Evolutionary conservation across 164 flowering plant species (phyloP).

Genomic region (Euptelea pleiosperma): DNA sequence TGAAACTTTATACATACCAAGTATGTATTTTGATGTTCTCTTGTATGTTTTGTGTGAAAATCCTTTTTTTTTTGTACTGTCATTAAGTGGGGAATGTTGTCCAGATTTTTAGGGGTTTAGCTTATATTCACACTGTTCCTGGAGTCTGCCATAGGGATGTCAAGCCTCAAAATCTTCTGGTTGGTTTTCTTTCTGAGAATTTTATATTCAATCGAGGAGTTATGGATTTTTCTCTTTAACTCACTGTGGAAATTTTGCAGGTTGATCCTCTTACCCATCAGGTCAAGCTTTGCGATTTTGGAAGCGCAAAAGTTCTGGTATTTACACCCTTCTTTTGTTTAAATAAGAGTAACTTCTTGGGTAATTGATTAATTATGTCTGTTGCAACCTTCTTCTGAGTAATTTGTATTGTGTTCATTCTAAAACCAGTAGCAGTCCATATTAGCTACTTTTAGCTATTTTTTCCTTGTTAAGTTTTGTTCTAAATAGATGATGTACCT

Average conservation of each 20-base stretch:
- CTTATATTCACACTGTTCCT: constrained; percentile 66
- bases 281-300: constrained; percentile 95
- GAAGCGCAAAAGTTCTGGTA: constrained; percentile 90
- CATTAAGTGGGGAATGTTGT: background rate
- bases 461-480: no score
- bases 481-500: no score
- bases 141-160: constrained; percentile 70
- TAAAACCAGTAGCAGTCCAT: no score
- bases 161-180: constrained; percentile 95
- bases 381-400: no score
- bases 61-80: background rate
- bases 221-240: constrained; percentile 4
- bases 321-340: constrained; percentile 8
- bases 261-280: constrained; percentile 90
- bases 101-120: constrained; percentile 93
- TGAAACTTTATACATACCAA: constrained; percentile 85
- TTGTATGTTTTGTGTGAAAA: background rate
- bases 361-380: no score
- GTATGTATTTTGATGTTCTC: constrained; percentile 23
- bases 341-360: no score
- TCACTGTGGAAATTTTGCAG: constrained; percentile 30
- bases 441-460: no score
- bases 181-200: constrained; percentile 22
- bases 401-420: no score
- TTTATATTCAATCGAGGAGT: background rate